Conservation (phyloP, 1,139 yeast genomes). For the Yamadazyma mexicana region DNA sequence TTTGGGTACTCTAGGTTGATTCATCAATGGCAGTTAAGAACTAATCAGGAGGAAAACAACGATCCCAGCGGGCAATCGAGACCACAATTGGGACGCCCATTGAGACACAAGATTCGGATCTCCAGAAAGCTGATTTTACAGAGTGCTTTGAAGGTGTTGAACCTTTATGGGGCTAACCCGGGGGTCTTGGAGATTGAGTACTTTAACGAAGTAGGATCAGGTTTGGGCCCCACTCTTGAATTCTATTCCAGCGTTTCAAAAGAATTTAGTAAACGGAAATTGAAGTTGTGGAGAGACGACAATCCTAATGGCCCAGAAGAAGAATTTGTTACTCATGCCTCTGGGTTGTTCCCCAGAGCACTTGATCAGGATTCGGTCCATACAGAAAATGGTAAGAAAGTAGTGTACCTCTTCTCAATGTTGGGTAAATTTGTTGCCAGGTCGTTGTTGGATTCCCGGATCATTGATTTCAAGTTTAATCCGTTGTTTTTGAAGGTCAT, state of each 20-base stretch:
- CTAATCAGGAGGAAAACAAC: conserved; percentile 40
- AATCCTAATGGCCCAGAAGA: conserved; percentile 23
- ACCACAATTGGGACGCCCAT: conserved; percentile 68
- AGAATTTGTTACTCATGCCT: conserved; percentile 40
- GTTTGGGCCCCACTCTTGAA: conserved; percentile 93
- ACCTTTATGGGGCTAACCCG: conserved; percentile 75
- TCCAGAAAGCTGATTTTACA: conserved; percentile 70
- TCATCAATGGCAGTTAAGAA: conserved; percentile 69
- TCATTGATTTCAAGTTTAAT: conserved; percentile 80
- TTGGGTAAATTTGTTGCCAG: conserved; percentile 87
- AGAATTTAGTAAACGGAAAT: conserved; percentile 57
- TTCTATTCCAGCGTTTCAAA: conserved; percentile 82
- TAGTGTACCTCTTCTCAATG: conserved; percentile 56
- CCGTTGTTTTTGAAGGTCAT: conserved; percentile 62
- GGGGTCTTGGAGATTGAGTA: conserved; percentile 86
- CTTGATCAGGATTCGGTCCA: conserved; percentile 30
- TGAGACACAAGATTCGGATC: conserved; percentile 79
- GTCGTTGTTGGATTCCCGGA: conserved; percentile 80
- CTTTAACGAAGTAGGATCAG: conserved; percentile 92
- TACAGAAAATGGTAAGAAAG: conserved; percentile 42
- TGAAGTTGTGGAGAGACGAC: conserved; percentile 70
- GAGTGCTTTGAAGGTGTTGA: conserved; percentile 79
- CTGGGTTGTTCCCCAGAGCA: conserved; percentile 79
- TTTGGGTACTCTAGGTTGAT: conserved; percentile 88
- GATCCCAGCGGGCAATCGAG: conserved; percentile 17